Conservation (phyloP, 164 flowering plant species). For the Aristolochia contorta region DNA sequence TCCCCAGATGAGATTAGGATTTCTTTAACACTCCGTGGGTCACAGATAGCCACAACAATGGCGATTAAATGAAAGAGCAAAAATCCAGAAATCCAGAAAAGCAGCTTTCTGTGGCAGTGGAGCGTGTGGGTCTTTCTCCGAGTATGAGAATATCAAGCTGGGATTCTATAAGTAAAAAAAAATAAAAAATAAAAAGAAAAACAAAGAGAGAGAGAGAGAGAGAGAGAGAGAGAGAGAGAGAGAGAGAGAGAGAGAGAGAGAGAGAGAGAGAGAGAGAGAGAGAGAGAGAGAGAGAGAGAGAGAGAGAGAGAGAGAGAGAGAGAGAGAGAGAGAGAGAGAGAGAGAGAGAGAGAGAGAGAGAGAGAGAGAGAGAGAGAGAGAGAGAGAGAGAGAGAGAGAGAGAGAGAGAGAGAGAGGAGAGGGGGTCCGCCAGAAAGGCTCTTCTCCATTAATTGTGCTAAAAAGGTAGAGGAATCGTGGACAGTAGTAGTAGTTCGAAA, state of each 20-base stretch:
- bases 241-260: conserved; percentile 10
- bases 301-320: neutral
- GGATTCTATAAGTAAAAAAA: neutral
- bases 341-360: conserved; percentile 9
- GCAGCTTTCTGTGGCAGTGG: conserved; percentile 16
- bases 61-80: neutral
- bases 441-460: conserved; percentile 18
- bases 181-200: neutral
- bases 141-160: conserved; percentile 24
- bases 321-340: conserved; percentile 10
- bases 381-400: conserved; percentile 10
- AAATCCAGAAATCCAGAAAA: neutral
- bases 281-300: conserved; percentile 11
- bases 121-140: conserved; percentile 23
- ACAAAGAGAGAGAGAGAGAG: neutral
- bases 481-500: conserved; percentile 10
- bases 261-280: conserved; percentile 10
- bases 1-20: no score
- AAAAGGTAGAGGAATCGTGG: conserved; percentile 15
- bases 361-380: conserved; percentile 10
- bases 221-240: conserved; percentile 9
- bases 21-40: no score
- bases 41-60: no score
- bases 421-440: conserved; percentile 28
- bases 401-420: neutral